Evolutionary conservation across 1,284 basidiomycete species (phyloP), one percentile per base, ranked within the genome.

Genomic region (Leccinum pachyderme): DNA sequence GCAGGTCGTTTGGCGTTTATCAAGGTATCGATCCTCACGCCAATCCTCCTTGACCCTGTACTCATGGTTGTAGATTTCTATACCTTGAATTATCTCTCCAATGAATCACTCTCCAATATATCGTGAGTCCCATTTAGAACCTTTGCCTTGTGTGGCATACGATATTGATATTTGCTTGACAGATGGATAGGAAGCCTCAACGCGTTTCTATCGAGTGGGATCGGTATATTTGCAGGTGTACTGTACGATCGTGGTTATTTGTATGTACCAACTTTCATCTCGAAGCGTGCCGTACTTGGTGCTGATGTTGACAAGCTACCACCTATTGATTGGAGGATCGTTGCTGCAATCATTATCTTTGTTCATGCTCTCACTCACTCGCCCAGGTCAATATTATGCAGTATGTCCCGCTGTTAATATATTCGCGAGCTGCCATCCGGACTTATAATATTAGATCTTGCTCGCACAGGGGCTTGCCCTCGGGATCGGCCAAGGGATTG

Each of bases 131-230:
- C 5, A 0, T 47, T 13, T 1, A 22, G 9, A 32, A 8, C 24
- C 4, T 28, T 2, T 1, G 12, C 4, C 27, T 27, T 22, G 15
- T 9, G n/a, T 12, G 24, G 5, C 12, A 15, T 2, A 25, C 5
- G 7, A 54, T 37, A 31, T 12, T 1, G 7, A 54, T 37, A 31
- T 12, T 1, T 46, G 41, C 13, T 50, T 18, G n/a, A 46, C 29
- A 72, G 67, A 28, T 69, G 70, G 67, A 70, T 69, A 50, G 70
- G 67, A 59, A 50, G 70, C 22, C 12, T 56, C 49, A 71, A 68
- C 52, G 54, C 51, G 1, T 69, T 68, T 49, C 33, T 65, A 8
- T 22, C 28, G 15, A 18, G 49, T 13, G 13, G 7, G 12, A 2
- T 55, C 1, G 47, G 69, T 33, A 41, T 60, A 4, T 3, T 65